Percentiles rank a stretch among this genome's conserved stretches.
Conservation (phyloP, 768 basidiomycete genomes). For the Calvatia gigantea region DNA sequence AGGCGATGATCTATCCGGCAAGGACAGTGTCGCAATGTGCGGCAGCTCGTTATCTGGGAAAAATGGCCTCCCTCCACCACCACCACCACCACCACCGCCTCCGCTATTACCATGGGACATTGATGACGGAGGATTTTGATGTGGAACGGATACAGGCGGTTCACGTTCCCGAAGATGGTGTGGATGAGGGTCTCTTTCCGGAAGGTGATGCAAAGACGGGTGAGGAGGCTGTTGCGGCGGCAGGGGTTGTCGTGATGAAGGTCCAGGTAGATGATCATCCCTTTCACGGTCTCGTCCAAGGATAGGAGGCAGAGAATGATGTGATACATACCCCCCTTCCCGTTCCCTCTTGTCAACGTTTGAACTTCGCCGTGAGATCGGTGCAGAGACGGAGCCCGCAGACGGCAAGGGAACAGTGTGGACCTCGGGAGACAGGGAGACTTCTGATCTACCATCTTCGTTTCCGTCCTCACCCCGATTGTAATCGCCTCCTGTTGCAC, state of each 20-base stretch:
- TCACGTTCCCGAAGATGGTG: slow-evolving; percentile 10
- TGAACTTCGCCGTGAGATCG: slow-evolving; percentile 45
- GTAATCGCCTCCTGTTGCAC: slow-evolving; percentile 59
- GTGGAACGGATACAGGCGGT: slow-evolving; percentile 1
- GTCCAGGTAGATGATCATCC: slow-evolving; percentile 37
- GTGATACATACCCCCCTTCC: slow-evolving; percentile 30
- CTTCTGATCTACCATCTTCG: slow-evolving; percentile 27
- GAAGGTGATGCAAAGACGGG: slow-evolving; percentile 9
- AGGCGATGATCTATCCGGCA: slow-evolving; percentile 54
- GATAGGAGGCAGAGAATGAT: slow-evolving; percentile 33
- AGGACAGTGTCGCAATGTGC: slow-evolving; percentile 62
- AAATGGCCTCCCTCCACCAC: slow-evolving; percentile 25
- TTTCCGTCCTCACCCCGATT: slow-evolving; percentile 28
- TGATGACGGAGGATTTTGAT: slow-evolving; percentile 12
- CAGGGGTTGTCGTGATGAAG: slow-evolving; percentile 10
- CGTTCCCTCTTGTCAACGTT: slow-evolving; percentile 42
- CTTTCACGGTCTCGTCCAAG: slow-evolving; percentile 3
- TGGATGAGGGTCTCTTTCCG: slow-evolving; percentile 20
- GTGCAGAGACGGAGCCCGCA: slow-evolving; percentile 28
- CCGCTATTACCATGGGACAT: not conserved
- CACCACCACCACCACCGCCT: not conserved
- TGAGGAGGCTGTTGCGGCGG: slow-evolving; percentile 22
- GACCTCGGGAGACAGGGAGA: slow-evolving; percentile 58
- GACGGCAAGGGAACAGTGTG: slow-evolving; percentile 1
- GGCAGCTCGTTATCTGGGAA: slow-evolving; percentile 66